phyloP scores from a whole-genome alignment of 345 rosid genomes.

The Citropsis articulata region DNA sequence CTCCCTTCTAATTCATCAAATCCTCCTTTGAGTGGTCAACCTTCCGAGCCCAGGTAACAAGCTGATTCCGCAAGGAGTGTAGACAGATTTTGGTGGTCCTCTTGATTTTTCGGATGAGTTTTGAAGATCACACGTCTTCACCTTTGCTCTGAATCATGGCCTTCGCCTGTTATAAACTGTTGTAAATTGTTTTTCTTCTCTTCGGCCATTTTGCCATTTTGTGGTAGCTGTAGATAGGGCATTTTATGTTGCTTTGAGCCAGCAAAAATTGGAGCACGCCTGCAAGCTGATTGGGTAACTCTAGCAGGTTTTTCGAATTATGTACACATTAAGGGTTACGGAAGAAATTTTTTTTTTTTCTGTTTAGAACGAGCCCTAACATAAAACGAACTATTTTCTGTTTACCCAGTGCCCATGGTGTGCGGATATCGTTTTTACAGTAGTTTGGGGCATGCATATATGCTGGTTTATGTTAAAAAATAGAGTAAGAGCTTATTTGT shows the following conservation, averaged over 20 bases:
- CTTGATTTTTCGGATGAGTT: background rate
- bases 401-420: background rate
- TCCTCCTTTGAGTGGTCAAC: constrained; percentile 42
- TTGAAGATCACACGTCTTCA: background rate
- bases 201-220: constrained; percentile 13
- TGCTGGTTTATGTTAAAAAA: no score
- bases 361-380: background rate
- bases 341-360: background rate
- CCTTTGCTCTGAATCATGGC: constrained; percentile 10
- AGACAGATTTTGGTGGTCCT: constrained; percentile 5
- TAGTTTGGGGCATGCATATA: no score
- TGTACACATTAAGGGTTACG: background rate
- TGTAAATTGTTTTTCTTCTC: constrained; percentile 20
- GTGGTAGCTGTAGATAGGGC: background rate
- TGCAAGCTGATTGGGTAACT: constrained; percentile 1
- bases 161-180: constrained; percentile 17
- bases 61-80: constrained; percentile 3
- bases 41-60: constrained; percentile 36
- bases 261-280: background rate
- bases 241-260: constrained; percentile 14
- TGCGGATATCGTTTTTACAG: no score
- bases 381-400: background rate
- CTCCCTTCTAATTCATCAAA: constrained; percentile 45
- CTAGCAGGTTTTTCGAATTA: background rate
- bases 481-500: no score